Evolutionary conservation across 1,139 yeast species (phyloP).

Genomic region (Blastobotrys aristatus): DNA sequence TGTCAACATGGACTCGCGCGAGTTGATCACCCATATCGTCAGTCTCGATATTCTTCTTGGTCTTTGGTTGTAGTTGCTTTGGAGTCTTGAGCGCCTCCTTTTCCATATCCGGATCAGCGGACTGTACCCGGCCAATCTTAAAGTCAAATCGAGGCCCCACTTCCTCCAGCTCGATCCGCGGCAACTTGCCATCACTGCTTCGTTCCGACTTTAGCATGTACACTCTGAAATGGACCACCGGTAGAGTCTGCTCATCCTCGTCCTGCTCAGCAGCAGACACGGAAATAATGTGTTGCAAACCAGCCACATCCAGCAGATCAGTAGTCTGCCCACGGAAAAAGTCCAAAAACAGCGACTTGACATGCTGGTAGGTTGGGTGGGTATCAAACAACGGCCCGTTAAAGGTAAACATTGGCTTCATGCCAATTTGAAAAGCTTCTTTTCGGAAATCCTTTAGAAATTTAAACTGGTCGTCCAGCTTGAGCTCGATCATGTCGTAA

Average conservation of each 20-base stretch:
- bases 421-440: constrained; percentile 76
- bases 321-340: constrained; percentile 83
- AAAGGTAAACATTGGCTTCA: constrained; percentile 91
- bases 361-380: constrained; percentile 79
- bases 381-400: constrained; percentile 89
- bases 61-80: constrained; percentile 73
- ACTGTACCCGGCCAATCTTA: constrained; percentile 78
- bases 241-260: constrained; percentile 63
- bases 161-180: constrained; percentile 91
- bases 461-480: constrained; percentile 64
- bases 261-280: constrained; percentile 70
- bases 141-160: constrained; percentile 96
- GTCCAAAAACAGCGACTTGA: constrained; percentile 85
- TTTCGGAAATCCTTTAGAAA: constrained; percentile 71
- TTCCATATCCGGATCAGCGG: constrained; percentile 84
- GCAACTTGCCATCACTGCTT: constrained; percentile 66
- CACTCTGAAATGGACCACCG: constrained; percentile 83
- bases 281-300: constrained; percentile 84
- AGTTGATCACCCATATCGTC: constrained; percentile 95
- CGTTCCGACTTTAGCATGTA: constrained; percentile 76
- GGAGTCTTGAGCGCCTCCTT: constrained; percentile 84
- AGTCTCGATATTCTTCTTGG: constrained; percentile 81
- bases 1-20: constrained; percentile 94
- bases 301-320: constrained; percentile 86
- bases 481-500: constrained; percentile 90